Evolutionary conservation across 306 rosid genomes (phyloP), one percentile per base, ranked within the genome.

Genomic region (Senna siamea): DNA sequence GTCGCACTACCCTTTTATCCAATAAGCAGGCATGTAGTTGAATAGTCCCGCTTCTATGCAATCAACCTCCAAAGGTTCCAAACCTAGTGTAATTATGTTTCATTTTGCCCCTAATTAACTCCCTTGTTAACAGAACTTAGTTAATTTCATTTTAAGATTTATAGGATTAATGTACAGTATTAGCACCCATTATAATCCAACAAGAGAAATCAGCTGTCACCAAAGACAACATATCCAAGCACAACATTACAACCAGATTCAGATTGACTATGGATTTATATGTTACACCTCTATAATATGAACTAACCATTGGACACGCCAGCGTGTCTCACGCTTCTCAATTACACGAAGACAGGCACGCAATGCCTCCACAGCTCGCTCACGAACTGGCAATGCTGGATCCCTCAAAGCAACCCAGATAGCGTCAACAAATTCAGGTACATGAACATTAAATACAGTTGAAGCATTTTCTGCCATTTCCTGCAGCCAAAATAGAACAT

Each of bases 401-500:
- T 94, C 99, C 76, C 99, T 88, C 85, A 94, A 75, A 69, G 99
- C 96, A 85, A 89, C 96, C 99, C 99, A 94, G 15, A 94, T 94
- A 61, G 96, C 96, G 23, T 94, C 97, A n/a, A 94, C 93, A 85
- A 94, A 94, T 76, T 92, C 99, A 35, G 97, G 88, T 37, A 94
- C 99, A 66, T 94, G 99, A 57, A 94, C 99, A 88, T 94, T 92
- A 79, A 94, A 94, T 26, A 91, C 93, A 5, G 99, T 89, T 10
- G 99, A 94, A 84, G 97, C 99, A 82, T 92, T 89, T 86, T 94
- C 99, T 19, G 99, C 99, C 99, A 94, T 94, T 87, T 94, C 99
- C 99, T 94, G 74, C 79, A 72, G 51, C 38, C 75, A 83, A 66
- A 78, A 79, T 23, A 67, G 66, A 70, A 61, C n/a, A 75, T 5